Base-by-base conservation (phyloP, 352 stramenopile genomes). In the Phytophthora quininea region DNA sequence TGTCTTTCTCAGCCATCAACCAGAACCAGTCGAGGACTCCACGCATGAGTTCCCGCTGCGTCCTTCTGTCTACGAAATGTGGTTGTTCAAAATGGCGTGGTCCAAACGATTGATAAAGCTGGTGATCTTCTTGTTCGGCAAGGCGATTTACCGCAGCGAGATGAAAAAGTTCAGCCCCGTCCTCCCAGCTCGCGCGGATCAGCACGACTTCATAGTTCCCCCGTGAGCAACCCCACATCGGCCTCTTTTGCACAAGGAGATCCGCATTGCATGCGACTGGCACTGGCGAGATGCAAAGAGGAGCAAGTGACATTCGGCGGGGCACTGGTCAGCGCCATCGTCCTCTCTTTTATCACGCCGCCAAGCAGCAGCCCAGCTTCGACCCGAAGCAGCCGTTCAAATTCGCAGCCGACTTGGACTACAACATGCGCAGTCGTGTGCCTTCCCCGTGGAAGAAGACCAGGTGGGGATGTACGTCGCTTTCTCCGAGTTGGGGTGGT, bases 341-440 rank as follows among this genome's bases (percentile, higher is more conserved):
- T 77, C 7, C 45, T 77, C 15, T 55, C 60, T 0, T 80, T 54
- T 73, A 71, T 49, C 46, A 64, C n/a, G 54, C 60, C 33, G 71
- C 49, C 1, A 52, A 67, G 58, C 2, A 0, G 0, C 58, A 61
- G 3, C 47, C 54, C 49, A 58, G 6, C 35, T 67, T 67, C 24
- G 58, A 68, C 5, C n/a, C 62, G 35, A 42, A 48, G 14, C 27
- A 76, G 33, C 69, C 59, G 4, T 84, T 87, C 54, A 79, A 78
- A 57, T 38, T 87, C 3, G 42, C 33, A 30, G 51, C 69, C 12
- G 53, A 75, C 33, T 47, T 79, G 62, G 64, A 78, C 56, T 78
- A 82, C 48, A 79, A 84, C 51, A 84, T 87, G 78, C 76, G 78
- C 33, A 54, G 63, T 14, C 76, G 76, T 49, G 64, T 84, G n/a